phyloP scores from a whole-genome alignment of 768 basidiomycete genomes.

The Leccinum boreale region DNA sequence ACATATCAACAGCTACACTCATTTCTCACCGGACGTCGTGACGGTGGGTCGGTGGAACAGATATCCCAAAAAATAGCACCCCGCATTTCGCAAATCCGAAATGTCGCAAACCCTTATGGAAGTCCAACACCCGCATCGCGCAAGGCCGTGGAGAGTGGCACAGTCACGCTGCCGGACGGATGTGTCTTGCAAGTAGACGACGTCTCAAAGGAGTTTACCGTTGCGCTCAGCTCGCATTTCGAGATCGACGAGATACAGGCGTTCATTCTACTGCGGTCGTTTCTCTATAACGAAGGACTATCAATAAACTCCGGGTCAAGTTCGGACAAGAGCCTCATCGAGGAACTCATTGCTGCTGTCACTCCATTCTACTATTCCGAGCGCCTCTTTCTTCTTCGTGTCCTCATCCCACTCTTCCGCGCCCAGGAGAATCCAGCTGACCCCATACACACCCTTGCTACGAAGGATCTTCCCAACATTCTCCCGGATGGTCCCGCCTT shows the following conservation, averaged over 20 bases:
- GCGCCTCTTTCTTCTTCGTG: constrained; percentile 63
- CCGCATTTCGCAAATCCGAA: constrained; percentile 54
- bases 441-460: constrained; percentile 51
- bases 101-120: constrained; percentile 64
- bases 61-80: constrained; percentile 54
- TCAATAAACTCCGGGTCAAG: constrained; percentile 46
- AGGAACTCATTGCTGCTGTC: constrained; percentile 55
- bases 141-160: constrained; percentile 62
- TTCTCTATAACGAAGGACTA: constrained; percentile 74
- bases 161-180: constrained; percentile 66
- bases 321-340: constrained; percentile 36
- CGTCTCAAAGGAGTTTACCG: constrained; percentile 64
- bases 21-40: constrained; percentile 54
- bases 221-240: constrained; percentile 69
- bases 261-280: constrained; percentile 68
- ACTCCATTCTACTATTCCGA: constrained; percentile 83
- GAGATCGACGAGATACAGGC: constrained; percentile 82
- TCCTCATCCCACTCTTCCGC: constrained; percentile 73
- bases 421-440: constrained; percentile 59
- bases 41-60: constrained; percentile 57
- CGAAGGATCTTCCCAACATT: constrained; percentile 53
- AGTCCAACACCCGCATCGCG: constrained; percentile 65
- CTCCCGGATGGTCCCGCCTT: constrained; percentile 66
- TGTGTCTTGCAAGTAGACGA: constrained; percentile 61
- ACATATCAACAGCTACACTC: constrained; percentile 65